Evolutionary conservation across 2,329 filamentous ascomycete species (phyloP), one percentile per base, ranked within the genome.

Genomic region (Microdochium bolleyi): DNA sequence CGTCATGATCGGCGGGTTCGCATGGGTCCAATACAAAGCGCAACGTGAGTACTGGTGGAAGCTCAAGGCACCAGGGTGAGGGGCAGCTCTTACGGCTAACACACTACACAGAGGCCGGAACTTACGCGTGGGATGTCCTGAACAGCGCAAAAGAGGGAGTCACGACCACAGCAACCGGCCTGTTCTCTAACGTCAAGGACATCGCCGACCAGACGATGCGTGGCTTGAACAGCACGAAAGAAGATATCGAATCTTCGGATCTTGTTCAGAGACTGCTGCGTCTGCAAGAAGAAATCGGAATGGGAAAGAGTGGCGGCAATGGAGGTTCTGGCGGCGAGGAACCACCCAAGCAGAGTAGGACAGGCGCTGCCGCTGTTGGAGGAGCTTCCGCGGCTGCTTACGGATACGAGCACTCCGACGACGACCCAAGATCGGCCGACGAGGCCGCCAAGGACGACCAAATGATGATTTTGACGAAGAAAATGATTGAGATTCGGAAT

Each of bases 391-490:
- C 85, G 30, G 82, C 87, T 16, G 89, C 89, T 0, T 90, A 95
- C 65, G 89, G 87, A 37, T 87, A 92, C 61, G 84, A 89, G 22
- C 77, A 85, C 53, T 81, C 83, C 2, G 83, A 87, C 34, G 83
- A 92, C 34, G 82, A 86, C 57, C 69, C 76, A 3, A 76, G 84
- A 52, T 74, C 77, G 9, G 76, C 73, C 21, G 82, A 86, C 53
- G 83, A 88, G 63, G 77, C 80, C 49, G 89, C 90, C 19, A 84
- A 84, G 62, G 94, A 99, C 63, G 94, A 99, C 67, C 94, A 99
- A 70, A 99, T 99, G 92, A 99, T 99, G 94, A 79, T 96, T 60
- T 76, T 99, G 64, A 99, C 95, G 2, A 92, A 94, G 74, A 97
- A 97, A 73, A 99, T 99, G 94, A 99, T 99, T 64, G 94, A 99